A percentile compares a stretch with the other conserved stretches of the same genome.
phyloP scores from a whole-genome alignment of 2,329 filamentous ascomycete species.

The Aureobasidium leucospermi region DNA sequence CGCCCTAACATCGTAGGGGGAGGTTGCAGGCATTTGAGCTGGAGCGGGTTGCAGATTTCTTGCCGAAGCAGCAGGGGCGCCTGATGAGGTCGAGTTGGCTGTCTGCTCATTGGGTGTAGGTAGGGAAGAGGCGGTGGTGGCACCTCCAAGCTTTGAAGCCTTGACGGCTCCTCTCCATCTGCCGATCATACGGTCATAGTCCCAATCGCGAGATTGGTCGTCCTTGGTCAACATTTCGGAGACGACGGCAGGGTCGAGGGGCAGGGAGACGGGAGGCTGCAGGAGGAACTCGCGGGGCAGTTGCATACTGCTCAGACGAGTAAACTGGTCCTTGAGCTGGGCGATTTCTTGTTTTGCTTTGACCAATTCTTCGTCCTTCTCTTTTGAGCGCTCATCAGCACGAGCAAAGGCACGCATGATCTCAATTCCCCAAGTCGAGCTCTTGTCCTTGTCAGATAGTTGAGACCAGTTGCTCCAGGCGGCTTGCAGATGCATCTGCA shows the following conservation, averaged over 20 bases:
- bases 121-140: not conserved
- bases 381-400: conserved; percentile 30
- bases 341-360: conserved; percentile 35
- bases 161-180: conserved; percentile 16
- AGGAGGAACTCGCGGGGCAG: conserved; percentile 27
- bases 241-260: conserved; percentile 12
- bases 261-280: conserved; percentile 14
- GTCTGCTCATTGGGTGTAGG: not conserved
- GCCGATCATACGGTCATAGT: conserved; percentile 17
- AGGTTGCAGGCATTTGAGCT: not conserved
- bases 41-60: not conserved
- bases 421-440: conserved; percentile 41
- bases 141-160: not conserved
- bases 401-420: conserved; percentile 39
- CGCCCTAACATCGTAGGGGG: not conserved
- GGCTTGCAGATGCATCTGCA: conserved; percentile 67
- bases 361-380: conserved; percentile 32
- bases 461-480: conserved; percentile 71
- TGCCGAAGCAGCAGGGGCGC: not conserved
- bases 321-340: conserved; percentile 32
- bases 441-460: conserved; percentile 44
- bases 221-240: conserved; percentile 14
- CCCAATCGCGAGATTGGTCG: conserved; percentile 14
- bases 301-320: conserved; percentile 27
- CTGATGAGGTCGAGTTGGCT: not conserved